Evolutionary conservation across 2,329 filamentous ascomycete genomes (phyloP).

Genomic region (Raffaelea arxii): DNA sequence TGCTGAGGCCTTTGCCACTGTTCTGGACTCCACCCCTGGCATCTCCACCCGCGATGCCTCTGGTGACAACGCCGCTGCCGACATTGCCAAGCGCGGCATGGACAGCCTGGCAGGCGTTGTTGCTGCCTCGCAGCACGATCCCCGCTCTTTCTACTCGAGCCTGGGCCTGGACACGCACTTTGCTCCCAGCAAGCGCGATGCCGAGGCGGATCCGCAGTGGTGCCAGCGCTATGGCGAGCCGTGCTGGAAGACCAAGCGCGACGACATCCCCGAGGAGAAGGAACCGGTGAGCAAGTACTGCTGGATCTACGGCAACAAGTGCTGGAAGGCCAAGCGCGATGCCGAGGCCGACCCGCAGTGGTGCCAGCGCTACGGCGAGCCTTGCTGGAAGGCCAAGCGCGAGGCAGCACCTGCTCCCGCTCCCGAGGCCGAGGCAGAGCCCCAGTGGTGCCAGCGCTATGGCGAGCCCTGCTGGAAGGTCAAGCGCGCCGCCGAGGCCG

Average conservation of each 20-base stretch:
- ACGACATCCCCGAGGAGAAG: neutral
- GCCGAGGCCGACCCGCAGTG: conserved; percentile 3
- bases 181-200: conserved; percentile 3
- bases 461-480: conserved; percentile 13
- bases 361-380: conserved; percentile 10
- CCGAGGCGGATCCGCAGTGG: conserved; percentile 1
- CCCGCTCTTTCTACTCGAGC: conserved; percentile 12
- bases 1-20: conserved; percentile 9
- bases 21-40: neutral
- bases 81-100: conserved; percentile 13
- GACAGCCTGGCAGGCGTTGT: conserved; percentile 13
- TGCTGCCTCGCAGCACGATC: conserved; percentile 13
- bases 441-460: conserved; percentile 7
- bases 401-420: conserved; percentile 1
- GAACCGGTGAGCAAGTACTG: no score
- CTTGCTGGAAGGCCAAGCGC: conserved; percentile 11
- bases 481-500: conserved; percentile 9
- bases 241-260: conserved; percentile 14
- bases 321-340: conserved; percentile 8
- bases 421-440: conserved; percentile 7
- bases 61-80: conserved; percentile 9
- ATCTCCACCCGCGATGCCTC: conserved; percentile 10
- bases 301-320: no score
- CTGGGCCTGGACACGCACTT: conserved; percentile 13
- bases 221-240: conserved; percentile 10